Conservation (phyloP, 1,284 basidiomycete species). For the Omphalotus olearius region DNA sequence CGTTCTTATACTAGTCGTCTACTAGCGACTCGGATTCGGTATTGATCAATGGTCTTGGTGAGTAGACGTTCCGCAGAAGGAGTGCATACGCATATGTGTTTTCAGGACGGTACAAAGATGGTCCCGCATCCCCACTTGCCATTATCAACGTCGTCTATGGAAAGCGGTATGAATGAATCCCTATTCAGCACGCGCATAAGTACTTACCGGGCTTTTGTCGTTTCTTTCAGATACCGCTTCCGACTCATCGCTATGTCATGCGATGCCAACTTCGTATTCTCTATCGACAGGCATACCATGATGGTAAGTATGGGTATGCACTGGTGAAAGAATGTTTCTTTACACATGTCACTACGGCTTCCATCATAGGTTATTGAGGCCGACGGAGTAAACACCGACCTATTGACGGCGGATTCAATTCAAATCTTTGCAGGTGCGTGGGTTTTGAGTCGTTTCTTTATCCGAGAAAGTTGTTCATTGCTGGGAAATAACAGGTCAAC, state of each 20-base stretch:
- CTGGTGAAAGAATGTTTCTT: not conserved
- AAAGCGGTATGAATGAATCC: constrained; percentile 7
- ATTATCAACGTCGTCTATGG: constrained; percentile 23
- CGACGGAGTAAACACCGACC: constrained; percentile 30
- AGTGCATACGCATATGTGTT: not conserved
- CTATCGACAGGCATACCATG: constrained; percentile 36
- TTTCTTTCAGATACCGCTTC: constrained; percentile 24
- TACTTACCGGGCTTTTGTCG: constrained; percentile 13
- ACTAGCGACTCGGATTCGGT: constrained; percentile 30
- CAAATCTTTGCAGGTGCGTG: constrained; percentile 24
- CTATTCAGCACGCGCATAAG: constrained; percentile 17
- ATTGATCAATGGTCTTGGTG: constrained; percentile 41
- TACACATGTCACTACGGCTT: constrained; percentile 19
- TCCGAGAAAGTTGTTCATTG: not conserved
- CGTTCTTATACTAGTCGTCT: not conserved
- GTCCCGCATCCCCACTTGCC: constrained; percentile 27
- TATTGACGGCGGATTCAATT: constrained; percentile 23
- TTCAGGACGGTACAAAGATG: constrained; percentile 30
- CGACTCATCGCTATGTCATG: constrained; percentile 33
- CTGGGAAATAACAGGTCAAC: constrained; percentile 23
- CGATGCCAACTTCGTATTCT: constrained; percentile 32
- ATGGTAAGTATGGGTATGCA: constrained; percentile 24
- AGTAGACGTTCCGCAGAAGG: not conserved
- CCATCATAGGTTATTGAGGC: constrained; percentile 31
- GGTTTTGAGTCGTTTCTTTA: not conserved